Evolutionary conservation across 73 alveolate species (phyloP), one percentile per base, ranked within the genome.

Genomic region (Paramecium bursaria): DNA sequence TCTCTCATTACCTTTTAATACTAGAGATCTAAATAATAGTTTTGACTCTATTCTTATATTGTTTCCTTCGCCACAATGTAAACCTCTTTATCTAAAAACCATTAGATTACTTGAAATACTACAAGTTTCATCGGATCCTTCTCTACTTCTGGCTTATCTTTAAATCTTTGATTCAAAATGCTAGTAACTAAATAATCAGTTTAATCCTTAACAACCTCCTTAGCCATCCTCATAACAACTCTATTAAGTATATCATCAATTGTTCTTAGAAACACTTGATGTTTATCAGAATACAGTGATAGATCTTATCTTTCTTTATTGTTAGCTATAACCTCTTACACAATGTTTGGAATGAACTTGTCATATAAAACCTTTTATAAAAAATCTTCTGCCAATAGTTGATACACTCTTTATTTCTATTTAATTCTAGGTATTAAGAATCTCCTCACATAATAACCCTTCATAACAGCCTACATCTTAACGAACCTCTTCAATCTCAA

Each of bases 171-270:
- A 25, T 73, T 79, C 77, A 79, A 79, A 13, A 79, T 79, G 25
- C 89, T 79, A 2, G 89, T 35, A 79, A 79, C 89, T 21, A 79
- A 53, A 55, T 79, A 53, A 53, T 79, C 89, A 19, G 89, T 79
- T 31, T 61, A 79, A 10, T 79, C 89, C 46, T 54, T 79, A 17
- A 79, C 89, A 27, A 79, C 89, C 22, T 79, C 55, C n/a, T 55
- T 42, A 54, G 89, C 89, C 76, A 53, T 48, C 13, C 76, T 22
- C 46, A 67, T 79, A 5, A 79, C 85, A 10, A 79, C 89, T 54
- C 89, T 79, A 26, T 79, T 53, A 3, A 79, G 42, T 9, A 79
- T 4, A 31, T 73, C 57, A 79, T 79, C 89, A 21, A 79, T 79
- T 3, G 54, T 54, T 39, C 29, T 51, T 47, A 79, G 46, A 47